Percentiles rank a stretch among this genome's conserved stretches.
Conservation (phyloP, 2,329 filamentous ascomycete species). For the Trichoderma guizhouense region DNA sequence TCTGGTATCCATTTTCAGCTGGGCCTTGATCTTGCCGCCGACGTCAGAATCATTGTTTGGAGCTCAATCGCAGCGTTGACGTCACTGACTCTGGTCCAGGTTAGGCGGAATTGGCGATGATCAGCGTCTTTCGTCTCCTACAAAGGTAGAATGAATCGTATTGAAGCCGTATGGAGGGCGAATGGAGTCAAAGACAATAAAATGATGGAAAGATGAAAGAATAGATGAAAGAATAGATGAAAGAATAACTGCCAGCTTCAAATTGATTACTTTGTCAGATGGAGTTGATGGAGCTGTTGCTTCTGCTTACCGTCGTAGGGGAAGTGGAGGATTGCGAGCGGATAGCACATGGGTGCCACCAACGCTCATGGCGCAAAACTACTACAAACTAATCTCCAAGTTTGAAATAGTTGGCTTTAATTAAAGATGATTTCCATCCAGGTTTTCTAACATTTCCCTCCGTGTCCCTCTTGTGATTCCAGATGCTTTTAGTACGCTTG, state of each 20-base stretch:
- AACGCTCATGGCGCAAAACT: background rate
- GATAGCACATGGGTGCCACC: background rate
- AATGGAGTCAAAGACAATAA: background rate
- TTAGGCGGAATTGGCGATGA: background rate
- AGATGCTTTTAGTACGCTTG: background rate
- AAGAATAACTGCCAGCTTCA: background rate
- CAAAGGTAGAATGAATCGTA: background rate
- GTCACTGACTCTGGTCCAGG: background rate
- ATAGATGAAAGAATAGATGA: background rate
- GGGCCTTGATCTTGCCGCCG: conserved; percentile 3
- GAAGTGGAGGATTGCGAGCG: background rate
- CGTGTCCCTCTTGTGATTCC: background rate
- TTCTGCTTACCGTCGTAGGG: background rate
- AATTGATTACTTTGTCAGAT: background rate
- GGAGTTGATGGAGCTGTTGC: background rate
- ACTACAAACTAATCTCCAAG: background rate
- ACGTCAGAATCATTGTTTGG: conserved; percentile 6
- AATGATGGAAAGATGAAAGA: background rate
- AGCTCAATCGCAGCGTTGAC: background rate
- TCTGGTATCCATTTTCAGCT: background rate
- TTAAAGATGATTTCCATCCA: background rate
- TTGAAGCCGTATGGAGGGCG: background rate
- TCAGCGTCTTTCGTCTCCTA: background rate
- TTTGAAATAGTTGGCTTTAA: background rate
- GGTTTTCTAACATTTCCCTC: background rate